Evolutionary conservation across 805 yeast species (phyloP), one percentile per base, ranked within the genome.

Genomic region (Nakazawaea ishiwadae): DNA sequence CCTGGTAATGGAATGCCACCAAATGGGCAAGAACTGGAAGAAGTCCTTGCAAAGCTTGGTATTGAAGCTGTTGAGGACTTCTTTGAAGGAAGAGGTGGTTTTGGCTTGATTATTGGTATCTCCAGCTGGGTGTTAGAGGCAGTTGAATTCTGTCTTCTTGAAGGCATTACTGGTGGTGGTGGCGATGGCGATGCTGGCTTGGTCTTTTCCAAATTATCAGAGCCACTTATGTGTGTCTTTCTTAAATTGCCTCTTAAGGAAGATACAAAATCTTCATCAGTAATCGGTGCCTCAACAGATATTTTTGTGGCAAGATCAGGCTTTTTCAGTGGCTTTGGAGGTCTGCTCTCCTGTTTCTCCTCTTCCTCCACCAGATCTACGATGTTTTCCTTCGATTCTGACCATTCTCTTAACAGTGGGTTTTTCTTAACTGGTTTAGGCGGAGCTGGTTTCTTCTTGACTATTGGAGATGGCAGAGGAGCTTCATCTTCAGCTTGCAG

Each of bases 361-460:
- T 12, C 7, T 8, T 28, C 16, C 10, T 9, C 16, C 15, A 12
- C 15, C 7, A 16, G 7, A 15, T n/a, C 20, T 5, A 11, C 37
- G 6, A 11, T 15, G 8, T 34, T 24, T n/a, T 34, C 37, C 18
- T 34, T 23, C 10, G 28, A 14, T 11, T 15, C 11, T 7, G 37
- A 14, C 37, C 37, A 34, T 3, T 23, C 23, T 9, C 19, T 29
- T 19, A 27, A 27, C 39, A 36, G 32, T 8, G 26, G 34, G 17
- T 28, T 31, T 20, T 38, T 31, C 42, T 45, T 47, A 15, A 37
- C 33, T 12, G 51, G 49, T 26, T 48, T 51, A 21, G 54, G 51
- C 8, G 56, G 56, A 2, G 52, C 50, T 4, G 18, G 42, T 21
- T 42, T 47, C 37, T 43, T 44, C n/a, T 12, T 31, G 4, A 29